Conservation (phyloP, 2,329 filamentous ascomycete genomes). For the Trichoderma pleuroti region DNA sequence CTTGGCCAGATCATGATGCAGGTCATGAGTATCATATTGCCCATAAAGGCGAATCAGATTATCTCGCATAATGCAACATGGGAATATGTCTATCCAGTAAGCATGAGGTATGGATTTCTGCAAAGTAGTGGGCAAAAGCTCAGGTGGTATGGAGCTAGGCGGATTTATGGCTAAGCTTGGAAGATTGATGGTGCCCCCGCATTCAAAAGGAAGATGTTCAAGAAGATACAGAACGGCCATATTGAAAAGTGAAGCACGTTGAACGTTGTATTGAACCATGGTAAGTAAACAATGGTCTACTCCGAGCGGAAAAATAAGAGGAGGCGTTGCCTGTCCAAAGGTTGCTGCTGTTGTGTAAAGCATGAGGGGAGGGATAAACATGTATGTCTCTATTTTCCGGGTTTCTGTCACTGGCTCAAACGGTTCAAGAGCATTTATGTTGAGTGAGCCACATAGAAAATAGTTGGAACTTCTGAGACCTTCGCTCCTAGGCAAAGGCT, state of each 20-base stretch:
- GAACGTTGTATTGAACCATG: not conserved
- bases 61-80: not conserved
- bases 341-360: not conserved
- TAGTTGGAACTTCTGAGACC: not conserved
- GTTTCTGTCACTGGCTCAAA: not conserved
- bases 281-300: not conserved
- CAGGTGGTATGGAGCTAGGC: not conserved
- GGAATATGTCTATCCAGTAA: slow-evolving; percentile 5
- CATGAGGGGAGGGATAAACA: not conserved
- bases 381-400: not conserved
- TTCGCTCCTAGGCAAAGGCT: not conserved
- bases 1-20: not conserved
- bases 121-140: not conserved
- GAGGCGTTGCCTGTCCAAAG: not conserved
- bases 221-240: not conserved
- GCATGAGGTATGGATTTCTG: not conserved
- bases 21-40: not conserved
- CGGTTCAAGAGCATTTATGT: not conserved
- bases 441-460: not conserved
- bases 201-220: not conserved
- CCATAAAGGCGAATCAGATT: not conserved
- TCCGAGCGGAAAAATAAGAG: not conserved
- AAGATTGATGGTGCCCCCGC: not conserved
- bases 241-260: not conserved
- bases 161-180: not conserved